Evolutionary conservation across 2,329 filamentous ascomycete species (phyloP), one percentile per base, ranked within the genome.

Genomic region (Colletotrichum shisoi): DNA sequence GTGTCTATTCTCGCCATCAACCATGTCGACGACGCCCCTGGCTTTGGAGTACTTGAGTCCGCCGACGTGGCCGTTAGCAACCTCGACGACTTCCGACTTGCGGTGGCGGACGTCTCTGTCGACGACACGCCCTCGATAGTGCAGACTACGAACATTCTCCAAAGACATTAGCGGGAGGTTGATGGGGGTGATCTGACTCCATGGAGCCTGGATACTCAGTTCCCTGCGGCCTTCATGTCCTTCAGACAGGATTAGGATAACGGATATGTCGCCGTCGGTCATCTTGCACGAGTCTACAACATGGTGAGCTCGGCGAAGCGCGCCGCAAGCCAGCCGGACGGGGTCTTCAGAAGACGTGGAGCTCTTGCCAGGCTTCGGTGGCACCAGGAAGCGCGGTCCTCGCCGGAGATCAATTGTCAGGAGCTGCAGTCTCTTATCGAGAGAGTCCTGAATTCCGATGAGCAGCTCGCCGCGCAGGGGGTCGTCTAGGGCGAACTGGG

Each of bases 211-310:
- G 11, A 92, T 79, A 70, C 89, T 91, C 17, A 94, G 77, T 72
- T 91, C 87, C 53, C 87, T 85, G 37, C 84, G 83, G 1, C 89
- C 89, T 70, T 87, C 81, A 57, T 84, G 83, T 27, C 87, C 86
- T 71, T 89, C 86, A 3, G 88, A 90, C 15, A 94, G 79, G 31
- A 91, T 87, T 3, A 93, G 79, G 58, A 94, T 89, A 70, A 89
- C 87, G 39, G 89, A 87, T 61, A 90, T 81, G 31, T 84, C 81
- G 1, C 88, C 88, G 74, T 94, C 91, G 4, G 83, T 81, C 49
- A 94, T 76, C 72, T 88, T 91, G 76, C 89, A 92, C 7, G 89
- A 91, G 77, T 93, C 91, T 31, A 89, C 84, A 17, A 94, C 87
- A 69, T 87, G 88, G 63, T 90, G 84, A 9, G 87, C 87, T 72